These are phyloP conservation scores for Exophiala xenobiotica DNA, from an alignment of 2,329 filamentous ascomycete species.

Conservation along the genomic window DNA sequence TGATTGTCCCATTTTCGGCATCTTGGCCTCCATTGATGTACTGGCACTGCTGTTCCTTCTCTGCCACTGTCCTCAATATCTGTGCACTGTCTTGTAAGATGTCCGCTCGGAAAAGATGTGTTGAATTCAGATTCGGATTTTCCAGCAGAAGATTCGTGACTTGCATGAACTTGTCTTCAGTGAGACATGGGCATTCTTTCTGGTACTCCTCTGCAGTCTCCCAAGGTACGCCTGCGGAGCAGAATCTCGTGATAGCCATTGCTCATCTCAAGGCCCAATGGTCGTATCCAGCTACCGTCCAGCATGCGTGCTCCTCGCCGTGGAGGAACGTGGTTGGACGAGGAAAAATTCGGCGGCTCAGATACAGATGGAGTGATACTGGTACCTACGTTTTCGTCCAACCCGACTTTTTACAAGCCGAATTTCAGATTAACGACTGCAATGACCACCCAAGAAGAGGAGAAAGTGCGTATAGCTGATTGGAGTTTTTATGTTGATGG, in stretches of 20 bases:
- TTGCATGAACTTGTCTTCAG: constrained; percentile 41
- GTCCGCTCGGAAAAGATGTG: constrained; percentile 60
- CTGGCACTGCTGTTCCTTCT: constrained; percentile 33
- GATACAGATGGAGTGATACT: no score
- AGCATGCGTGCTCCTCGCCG: no score
- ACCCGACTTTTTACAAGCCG: no score
- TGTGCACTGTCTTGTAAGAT: constrained; percentile 56
- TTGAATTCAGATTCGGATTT: constrained; percentile 61
- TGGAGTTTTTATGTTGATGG: no score
- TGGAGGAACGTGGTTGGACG: no score
- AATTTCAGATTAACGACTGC: no score
- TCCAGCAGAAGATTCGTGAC: constrained; percentile 49
- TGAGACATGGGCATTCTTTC: constrained; percentile 15
- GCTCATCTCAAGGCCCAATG: neutral
- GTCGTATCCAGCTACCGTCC: neutral
- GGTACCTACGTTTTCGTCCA: no score
- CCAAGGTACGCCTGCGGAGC: constrained; percentile 3
- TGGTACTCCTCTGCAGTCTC: constrained; percentile 13
- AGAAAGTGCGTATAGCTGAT: no score
- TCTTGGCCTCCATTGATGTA: neutral
- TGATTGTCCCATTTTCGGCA: neutral
- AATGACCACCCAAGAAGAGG: no score
- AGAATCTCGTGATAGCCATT: neutral
- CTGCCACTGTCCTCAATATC: constrained; percentile 34
- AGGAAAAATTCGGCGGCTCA: neutral